Evolutionary conservation across 2,329 filamentous ascomycete species (phyloP).

Genomic region (Colletotrichum sp.): DNA sequence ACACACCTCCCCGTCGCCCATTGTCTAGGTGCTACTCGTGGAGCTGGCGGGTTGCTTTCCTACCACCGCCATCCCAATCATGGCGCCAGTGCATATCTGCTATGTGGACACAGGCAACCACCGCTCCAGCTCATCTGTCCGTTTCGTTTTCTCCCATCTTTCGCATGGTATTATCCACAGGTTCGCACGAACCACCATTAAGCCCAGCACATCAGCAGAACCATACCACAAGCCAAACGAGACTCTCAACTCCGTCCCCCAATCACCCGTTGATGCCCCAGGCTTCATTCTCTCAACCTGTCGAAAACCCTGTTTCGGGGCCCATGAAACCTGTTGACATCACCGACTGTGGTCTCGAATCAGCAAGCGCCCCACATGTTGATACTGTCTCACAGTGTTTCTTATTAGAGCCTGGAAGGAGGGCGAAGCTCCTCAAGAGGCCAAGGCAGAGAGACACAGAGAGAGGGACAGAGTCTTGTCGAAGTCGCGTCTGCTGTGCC

Average conservation of each 20-base stretch:
- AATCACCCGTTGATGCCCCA: not conserved
- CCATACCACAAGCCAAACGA: not conserved
- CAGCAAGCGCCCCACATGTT: not conserved
- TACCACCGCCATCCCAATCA: not conserved
- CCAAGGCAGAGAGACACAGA: not conserved
- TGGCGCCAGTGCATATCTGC: not conserved
- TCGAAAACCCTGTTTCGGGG: not conserved
- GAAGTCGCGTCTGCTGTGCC: not conserved
- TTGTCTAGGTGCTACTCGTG: not conserved
- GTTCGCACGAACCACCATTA: not conserved
- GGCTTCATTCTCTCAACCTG: not conserved
- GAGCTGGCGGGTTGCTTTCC: not conserved
- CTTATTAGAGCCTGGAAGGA: not conserved
- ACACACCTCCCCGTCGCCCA: not conserved
- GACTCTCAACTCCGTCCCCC: not conserved
- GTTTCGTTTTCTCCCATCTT: not conserved
- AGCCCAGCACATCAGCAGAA: not conserved
- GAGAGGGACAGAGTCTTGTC: not conserved
- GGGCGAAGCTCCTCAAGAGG: not conserved
- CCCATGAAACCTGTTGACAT: slow-evolving; percentile 16
- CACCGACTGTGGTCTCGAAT: slow-evolving; percentile 13
- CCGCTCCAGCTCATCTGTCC: not conserved
- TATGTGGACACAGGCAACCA: not conserved
- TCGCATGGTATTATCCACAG: not conserved
- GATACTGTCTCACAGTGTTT: not conserved